phyloP scores from a whole-genome alignment of 2,329 filamentous ascomycete species.

The Pleochaeta shiraiana region DNA sequence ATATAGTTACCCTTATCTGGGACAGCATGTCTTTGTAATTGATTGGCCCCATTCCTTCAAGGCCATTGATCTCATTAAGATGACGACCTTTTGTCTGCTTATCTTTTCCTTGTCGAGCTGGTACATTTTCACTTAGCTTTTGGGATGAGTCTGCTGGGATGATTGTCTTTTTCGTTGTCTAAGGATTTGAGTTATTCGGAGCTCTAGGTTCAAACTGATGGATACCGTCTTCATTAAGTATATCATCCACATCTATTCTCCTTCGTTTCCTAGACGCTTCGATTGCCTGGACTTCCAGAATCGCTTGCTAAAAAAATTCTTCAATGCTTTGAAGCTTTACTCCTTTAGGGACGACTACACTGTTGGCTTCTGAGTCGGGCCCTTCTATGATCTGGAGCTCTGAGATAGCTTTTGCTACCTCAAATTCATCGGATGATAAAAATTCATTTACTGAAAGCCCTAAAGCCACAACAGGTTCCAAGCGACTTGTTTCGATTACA shows the following conservation, averaged over 20 bases:
- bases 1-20: neutral
- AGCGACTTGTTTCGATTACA: too few species aligned
- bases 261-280: neutral
- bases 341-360: neutral
- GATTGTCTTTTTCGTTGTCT: neutral
- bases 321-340: neutral
- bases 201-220: neutral
- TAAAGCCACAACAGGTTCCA: too few species aligned
- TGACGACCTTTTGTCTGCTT: too few species aligned
- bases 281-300: neutral
- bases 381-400: neutral
- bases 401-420: neutral
- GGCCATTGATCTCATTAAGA: neutral
- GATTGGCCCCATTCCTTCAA: neutral
- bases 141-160: neutral
- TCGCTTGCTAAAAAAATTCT: neutral
- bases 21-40: neutral
- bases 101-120: too few species aligned
- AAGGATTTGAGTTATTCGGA: neutral
- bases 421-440: neutral
- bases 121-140: too few species aligned
- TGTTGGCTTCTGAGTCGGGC: neutral
- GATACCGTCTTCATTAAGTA: neutral
- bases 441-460: too few species aligned
- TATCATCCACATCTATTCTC: constrained; percentile 1